Base-by-base conservation (phyloP, 306 rosid genomes). In the Myrica gale region DNA sequence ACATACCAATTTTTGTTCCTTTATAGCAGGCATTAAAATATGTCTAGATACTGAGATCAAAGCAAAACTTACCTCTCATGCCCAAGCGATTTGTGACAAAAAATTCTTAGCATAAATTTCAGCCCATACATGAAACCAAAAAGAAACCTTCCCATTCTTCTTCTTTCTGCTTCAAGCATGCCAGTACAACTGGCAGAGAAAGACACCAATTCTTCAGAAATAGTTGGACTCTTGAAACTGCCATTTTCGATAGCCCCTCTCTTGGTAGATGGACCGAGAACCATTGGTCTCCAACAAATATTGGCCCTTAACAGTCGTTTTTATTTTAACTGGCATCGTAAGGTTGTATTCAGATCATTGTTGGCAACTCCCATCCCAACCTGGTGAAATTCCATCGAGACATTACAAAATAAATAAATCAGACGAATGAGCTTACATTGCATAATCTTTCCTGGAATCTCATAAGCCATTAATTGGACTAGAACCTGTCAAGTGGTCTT, bases 51-150 rank as follows among this genome's bases (percentile, higher is more conserved):
- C 58, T 17, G 19, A 53, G 20, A 53, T 17, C 7, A 37, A 15
- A 69, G 26, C 60, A 46, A 15, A 61, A 20, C 19, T 68, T 80
- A 87, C 88, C 90, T 82, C 82, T 84, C 51, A 82, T 79, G 68
- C 90, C 90, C 1, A 78, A 82, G 88, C 23, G 87, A 84, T 66
- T 82, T 84, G 73, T 87, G 88, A 82, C 32, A 26, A 26, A 26
- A 79, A 84, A 72, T 87, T 84, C 79, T 84, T 87, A 37, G 87
- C 72, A 73, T 87, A 87, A 80, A 87, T 87, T 17, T 84, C 88
- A 17, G 88, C 88, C 91, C 91, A 87, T 84, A 80, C 85, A 76
- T 78, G 82, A 84, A 87, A 71, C 82, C 91, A 45, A 84, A 74
- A 60, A 83, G 88, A 43, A 88, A 87, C 76, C 78, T 79, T 55